Base-by-base conservation (phyloP, 1,284 basidiomycete species). In the Tremellales sp. region DNA sequence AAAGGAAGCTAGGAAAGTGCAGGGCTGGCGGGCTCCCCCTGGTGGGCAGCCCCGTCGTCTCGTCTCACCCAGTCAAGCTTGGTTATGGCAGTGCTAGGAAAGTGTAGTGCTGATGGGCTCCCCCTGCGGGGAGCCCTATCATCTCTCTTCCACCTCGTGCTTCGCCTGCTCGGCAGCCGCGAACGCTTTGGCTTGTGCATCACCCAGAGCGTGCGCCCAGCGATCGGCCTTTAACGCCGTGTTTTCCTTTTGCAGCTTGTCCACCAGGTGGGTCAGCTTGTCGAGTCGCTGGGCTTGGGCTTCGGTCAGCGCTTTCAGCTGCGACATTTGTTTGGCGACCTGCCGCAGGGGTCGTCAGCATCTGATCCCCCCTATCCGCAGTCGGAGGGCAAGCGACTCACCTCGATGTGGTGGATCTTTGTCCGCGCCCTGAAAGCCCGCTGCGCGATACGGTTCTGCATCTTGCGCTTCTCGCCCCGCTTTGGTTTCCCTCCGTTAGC, bases 371-470 rank as follows among this genome's bases (percentile, higher is more conserved):
- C 10, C 10, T n/a, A n/a, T n/a, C n/a, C n/a, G n/a, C n/a, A n/a
- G n/a, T n/a, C n/a, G n/a, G 29, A 10, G 29, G 16, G 29, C 10
- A 31, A 31, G 29, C 10, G 10, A 38, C 51, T 1, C 35, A 50
- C 51, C 33, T 46, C 42, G 14, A 38, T 22, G 39, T 39, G 39
- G 4, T 40, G 35, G 2, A 50, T 33, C 42, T 48, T 52, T 22
- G 40, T 40, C 16, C 50, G 22, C 1, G 53, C 53, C 9, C 53
- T 25, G 38, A 51, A 55, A 8, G 49, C 41, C 19, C 53, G 34
- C 34, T 55, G 53, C 3, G 53, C 53, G 5, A 51, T 21, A 22
- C 50, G 24, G 31, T 55, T 55, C 43, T 55, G 53, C 43, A 51
- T 12, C 18, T 32, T 41, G 19, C 53, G 13, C 28, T 40, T 36